Percentiles rank a stretch among this genome's conserved stretches.
phyloP scores from a whole-genome alignment of 805 yeast genomes.

The Geotrichum ghanense region DNA sequence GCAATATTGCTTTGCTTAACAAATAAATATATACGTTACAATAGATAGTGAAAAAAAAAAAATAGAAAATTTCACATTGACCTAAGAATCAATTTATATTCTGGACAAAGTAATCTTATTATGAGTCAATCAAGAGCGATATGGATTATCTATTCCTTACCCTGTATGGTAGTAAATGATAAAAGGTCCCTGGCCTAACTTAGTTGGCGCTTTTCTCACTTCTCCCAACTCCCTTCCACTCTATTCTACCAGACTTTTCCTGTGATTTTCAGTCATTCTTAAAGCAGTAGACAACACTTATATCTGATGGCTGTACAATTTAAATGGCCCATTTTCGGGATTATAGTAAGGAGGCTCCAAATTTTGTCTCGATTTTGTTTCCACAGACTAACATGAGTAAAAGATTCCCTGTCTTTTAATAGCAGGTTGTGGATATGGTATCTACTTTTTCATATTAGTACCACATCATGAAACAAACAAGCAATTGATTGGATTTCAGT shows the following conservation, averaged over 20 bases:
- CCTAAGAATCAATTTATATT: too few species aligned
- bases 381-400: neutral
- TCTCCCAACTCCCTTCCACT: neutral
- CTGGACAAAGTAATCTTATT: too few species aligned
- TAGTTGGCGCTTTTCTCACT: too few species aligned
- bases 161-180: too few species aligned
- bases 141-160: too few species aligned
- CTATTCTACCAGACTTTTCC: too few species aligned
- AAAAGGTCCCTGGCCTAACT: too few species aligned
- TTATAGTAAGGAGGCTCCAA: slow-evolving; percentile 11
- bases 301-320: slow-evolving; percentile 16
- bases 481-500: slow-evolving; percentile 38
- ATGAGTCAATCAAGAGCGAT: too few species aligned
- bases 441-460: slow-evolving; percentile 45
- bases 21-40: neutral
- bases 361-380: neutral
- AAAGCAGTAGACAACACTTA: too few species aligned
- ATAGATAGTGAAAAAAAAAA: neutral
- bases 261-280: too few species aligned
- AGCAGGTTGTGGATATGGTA: slow-evolving; percentile 45
- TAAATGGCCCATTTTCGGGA: slow-evolving; percentile 20
- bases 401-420: slow-evolving; percentile 59
- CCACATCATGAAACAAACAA: slow-evolving; percentile 28
- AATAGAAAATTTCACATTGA: neutral
- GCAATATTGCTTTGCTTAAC: too few species aligned